Evolutionary conservation across 2,329 filamentous ascomycete species (phyloP), one percentile per base, ranked within the genome.

Genomic region (Aciculosporium take): DNA sequence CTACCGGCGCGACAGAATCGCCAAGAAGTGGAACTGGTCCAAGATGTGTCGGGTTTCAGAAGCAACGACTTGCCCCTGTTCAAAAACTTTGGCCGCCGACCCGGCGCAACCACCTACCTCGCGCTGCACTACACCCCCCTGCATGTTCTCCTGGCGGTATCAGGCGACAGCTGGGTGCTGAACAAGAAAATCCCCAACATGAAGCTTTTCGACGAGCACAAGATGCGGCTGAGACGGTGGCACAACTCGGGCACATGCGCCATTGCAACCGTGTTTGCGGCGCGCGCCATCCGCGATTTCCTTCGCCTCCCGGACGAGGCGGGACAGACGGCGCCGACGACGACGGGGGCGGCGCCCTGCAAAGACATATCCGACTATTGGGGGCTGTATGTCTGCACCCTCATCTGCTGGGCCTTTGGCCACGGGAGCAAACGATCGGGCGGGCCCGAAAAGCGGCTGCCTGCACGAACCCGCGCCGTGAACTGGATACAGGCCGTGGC

Each of bases 341-440:
- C 35, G 2, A 33, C 37, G 12, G 40, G 42, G 34, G 31, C 43
- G 32, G 39, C 21, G 8, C 29, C 35, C 7, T 54, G 57, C 43
- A 51, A 46, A 15, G 63, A 67, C 40, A 58, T 74, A 32, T 67
- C 65, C 2, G 64, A 71, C 46, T 73, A 70, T 50, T 75, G 71
- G 71, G 66, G 60, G 25, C 50, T 76, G 37, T 76, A 77, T 49
- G 67, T 71, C 7, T 75, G 71, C 46, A 61, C 70, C 7, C 61
- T 79, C 38, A 70, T 78, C 47, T 75, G 69, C 58, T 79, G 74
- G 74, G 71, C 72, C 1, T 72, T 69, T 47, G 64, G 66, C 2
- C 60, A 70, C 43, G 45, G 46, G 7, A 48, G 48, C 29, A 53
- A 48, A 44, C 44, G 47, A 37, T 46, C 43, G 37, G 48, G 41